phyloP scores from a whole-genome alignment of 108 stramenopile species.

The Nitzschia sp. region DNA sequence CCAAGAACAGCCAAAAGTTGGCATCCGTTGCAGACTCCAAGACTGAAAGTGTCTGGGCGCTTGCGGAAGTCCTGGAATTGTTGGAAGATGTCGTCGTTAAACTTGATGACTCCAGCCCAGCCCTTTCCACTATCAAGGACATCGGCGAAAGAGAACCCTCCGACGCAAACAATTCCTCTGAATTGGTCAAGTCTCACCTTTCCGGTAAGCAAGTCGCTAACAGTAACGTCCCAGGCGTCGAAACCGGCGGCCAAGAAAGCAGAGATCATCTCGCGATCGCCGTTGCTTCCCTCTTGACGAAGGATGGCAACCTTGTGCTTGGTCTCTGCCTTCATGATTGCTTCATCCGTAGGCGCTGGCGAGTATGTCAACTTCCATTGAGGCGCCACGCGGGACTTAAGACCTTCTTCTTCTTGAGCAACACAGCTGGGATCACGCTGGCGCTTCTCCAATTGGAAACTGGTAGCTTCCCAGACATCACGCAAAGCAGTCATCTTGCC shows the following conservation, averaged over 20 bases:
- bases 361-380: constrained; percentile 83
- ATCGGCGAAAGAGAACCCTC: constrained; percentile 98
- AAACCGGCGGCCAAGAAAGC: constrained; percentile 96
- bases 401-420: constrained; percentile 82
- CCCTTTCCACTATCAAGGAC: constrained; percentile 98
- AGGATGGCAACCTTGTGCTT: constrained; percentile 96
- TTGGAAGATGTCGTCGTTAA: constrained; percentile 88
- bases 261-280: constrained; percentile 97
- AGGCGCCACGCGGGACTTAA: constrained; percentile 80
- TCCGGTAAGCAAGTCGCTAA: constrained; percentile 83
- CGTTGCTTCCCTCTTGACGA: constrained; percentile 98
- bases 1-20: constrained; percentile 99
- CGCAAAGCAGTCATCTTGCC: constrained; percentile 88
- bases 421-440: constrained; percentile 95
- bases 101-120: constrained; percentile 98
- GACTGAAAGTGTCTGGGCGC: constrained; percentile 93
- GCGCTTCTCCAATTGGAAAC: constrained; percentile 91
- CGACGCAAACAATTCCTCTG: constrained; percentile 95
- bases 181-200: constrained; percentile 81
- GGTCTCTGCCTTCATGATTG: constrained; percentile 52
- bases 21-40: constrained; percentile 99
- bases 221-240: constrained; percentile 96
- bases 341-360: constrained; percentile 63
- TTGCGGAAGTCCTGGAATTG: constrained; percentile 94
- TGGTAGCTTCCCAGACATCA: constrained; percentile 98